Conservation (phyloP, 306 rosid genomes). For the Datisca glomerata region DNA sequence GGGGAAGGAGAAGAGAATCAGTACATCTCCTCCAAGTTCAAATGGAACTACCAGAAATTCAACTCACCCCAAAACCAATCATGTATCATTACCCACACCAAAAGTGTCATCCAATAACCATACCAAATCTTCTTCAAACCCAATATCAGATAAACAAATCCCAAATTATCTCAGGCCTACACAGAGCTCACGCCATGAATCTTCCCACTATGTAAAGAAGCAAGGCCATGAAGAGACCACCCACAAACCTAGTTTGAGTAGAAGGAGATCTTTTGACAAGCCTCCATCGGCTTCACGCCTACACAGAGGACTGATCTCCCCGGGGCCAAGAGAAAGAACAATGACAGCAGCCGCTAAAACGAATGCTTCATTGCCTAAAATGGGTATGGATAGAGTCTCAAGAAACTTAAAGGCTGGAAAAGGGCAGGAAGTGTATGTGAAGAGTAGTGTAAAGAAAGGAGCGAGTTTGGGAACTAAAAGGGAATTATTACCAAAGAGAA, state of each 20-base stretch:
- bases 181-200: slow-evolving; percentile 34
- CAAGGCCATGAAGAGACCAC: slow-evolving; percentile 7
- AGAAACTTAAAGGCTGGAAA: slow-evolving; percentile 8
- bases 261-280: slow-evolving; percentile 84
- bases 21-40: no score
- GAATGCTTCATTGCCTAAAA: no score
- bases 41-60: no score
- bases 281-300: slow-evolving; percentile 45
- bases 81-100: no score
- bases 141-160: no score
- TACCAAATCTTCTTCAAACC: no score
- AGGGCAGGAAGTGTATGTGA: not conserved
- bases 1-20: slow-evolving; percentile 45
- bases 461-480: no score
- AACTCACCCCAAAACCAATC: no score
- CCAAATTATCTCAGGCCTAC: slow-evolving; percentile 69
- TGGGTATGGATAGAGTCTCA: slow-evolving; percentile 7
- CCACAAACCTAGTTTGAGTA: slow-evolving; percentile 18
- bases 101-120: no score
- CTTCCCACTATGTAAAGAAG: slow-evolving; percentile 21
- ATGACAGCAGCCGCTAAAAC: no score
- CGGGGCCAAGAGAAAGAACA: slow-evolving; percentile 37
- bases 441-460: not conserved
- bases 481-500: no score
- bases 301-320: slow-evolving; percentile 34